A percentile compares a stretch with the other conserved stretches of the same genome.
These are phyloP conservation scores for Avena insularis DNA, from an alignment of 176 grass and related monocot species.

Conservation along the genomic window DNA sequence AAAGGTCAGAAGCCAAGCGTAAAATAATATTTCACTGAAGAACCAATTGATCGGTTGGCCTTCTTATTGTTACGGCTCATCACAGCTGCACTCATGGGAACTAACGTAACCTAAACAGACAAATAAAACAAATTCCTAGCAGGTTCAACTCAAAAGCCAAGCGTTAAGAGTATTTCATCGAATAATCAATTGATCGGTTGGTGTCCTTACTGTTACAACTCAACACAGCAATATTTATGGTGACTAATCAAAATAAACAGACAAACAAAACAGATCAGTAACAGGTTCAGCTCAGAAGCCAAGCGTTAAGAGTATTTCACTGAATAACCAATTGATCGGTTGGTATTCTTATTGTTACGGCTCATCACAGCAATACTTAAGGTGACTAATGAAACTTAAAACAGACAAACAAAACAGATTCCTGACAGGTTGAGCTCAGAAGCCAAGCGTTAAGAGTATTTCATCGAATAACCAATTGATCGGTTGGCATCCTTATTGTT, in stretches of 20 bases:
- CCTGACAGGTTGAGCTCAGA: slow-evolving; percentile 53
- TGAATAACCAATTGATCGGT: slow-evolving; percentile 55
- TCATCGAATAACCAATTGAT: slow-evolving; percentile 66
- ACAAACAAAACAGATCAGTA: not conserved
- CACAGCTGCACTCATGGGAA: slow-evolving; percentile 39
- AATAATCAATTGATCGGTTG: slow-evolving; percentile 57
- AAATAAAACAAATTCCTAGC: not conserved
- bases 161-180: slow-evolving; percentile 71
- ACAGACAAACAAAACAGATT: not conserved
- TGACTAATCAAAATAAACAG: not conserved
- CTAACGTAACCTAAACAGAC: not conserved
- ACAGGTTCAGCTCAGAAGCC: slow-evolving; percentile 70
- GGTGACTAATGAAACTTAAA: not conserved
- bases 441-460: slow-evolving; percentile 86
- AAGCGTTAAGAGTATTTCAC: slow-evolving; percentile 82
- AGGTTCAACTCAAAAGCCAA: slow-evolving; percentile 79
- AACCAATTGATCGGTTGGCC: slow-evolving; percentile 49
- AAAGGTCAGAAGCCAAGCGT: slow-evolving; percentile 89
- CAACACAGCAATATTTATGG: slow-evolving; percentile 57
- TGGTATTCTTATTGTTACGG: slow-evolving; percentile 63
- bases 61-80: slow-evolving; percentile 76
- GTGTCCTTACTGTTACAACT: slow-evolving; percentile 65
- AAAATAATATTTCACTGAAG: slow-evolving; percentile 65
- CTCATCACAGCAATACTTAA: slow-evolving; percentile 63
- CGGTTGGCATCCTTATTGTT: slow-evolving; percentile 56